Base-by-base conservation (phyloP, 345 rosid species). In the Brassica rapa region DNA sequence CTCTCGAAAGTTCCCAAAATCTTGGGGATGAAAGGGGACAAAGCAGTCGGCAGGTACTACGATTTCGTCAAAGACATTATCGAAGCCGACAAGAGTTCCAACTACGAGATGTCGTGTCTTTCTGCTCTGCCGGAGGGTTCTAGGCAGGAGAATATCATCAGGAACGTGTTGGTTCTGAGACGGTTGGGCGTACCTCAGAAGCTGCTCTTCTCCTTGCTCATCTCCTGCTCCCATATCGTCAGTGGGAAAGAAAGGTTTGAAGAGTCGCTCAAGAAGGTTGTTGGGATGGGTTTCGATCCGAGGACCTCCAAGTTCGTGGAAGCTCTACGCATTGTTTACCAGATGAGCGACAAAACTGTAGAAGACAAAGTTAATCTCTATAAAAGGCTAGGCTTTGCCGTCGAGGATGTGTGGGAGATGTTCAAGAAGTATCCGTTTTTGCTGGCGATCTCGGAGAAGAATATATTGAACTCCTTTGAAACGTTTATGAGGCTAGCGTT, bases 251-350 rank as follows among this genome's bases (percentile, higher is more conserved):
- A 32, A 2, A 77, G 8, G 4, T 80, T 86, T 30, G 19, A 51
- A 11, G 61, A 21, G 16, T 56, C 29, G 0, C 57, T 82, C 4
- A 67, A 81, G 73, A 63, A 71, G 35, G 67, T 78, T n/a, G 19
- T 77, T 41, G 76, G 29, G 11, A 55, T 77, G 65, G 81, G 76
- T 33, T 87, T 84, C 37, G 60, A 82, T 56, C 84, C 85, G 0
- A 11, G 62, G 0, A 35, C 66, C 1, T 2, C 43, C 1, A 33
- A 6, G 37, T 85, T 84, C 59, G 65, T 61, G 1, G 0, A 6
- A 0, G 90, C 88, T 30, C 7, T 85, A 1, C 3, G 1, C 0
- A 2, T 49, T 16, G 1, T 82, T n/a, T 3, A 8, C 1, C 3
- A 15, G 7, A 2, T 16, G 6, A 70, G 33, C 0, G 9, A 77